These are phyloP conservation scores for Aeschynomene evenia DNA, from an alignment of 306 rosid genomes.

Conservation along the genomic window DNA sequence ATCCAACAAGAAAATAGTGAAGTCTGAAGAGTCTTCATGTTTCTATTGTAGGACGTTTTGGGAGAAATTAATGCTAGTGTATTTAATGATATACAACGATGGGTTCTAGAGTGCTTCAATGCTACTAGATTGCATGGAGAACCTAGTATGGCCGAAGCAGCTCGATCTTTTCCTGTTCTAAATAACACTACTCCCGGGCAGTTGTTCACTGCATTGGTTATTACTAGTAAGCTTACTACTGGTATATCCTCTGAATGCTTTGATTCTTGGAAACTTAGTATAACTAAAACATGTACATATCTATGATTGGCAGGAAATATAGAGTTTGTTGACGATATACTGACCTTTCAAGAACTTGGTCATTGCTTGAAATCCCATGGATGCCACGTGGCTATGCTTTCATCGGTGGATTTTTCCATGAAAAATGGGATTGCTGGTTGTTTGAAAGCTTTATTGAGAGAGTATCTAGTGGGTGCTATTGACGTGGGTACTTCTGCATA, in stretches of 20 bases:
- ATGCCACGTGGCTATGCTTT: slow-evolving; percentile 79
- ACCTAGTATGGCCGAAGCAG: slow-evolving; percentile 51
- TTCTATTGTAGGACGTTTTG: slow-evolving; percentile 56
- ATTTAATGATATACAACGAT: slow-evolving; percentile 56
- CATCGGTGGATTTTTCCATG: slow-evolving; percentile 63
- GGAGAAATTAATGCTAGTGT: slow-evolving; percentile 57
- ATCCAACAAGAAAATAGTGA: slow-evolving; percentile 8
- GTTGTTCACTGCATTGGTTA: slow-evolving; percentile 69
- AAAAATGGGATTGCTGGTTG: slow-evolving; percentile 88
- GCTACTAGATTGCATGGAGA: slow-evolving; percentile 46
- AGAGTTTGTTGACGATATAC: slow-evolving; percentile 85
- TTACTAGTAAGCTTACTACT: slow-evolving; percentile 58
- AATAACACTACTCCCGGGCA: slow-evolving; percentile 40
- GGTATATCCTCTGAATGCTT: slow-evolving; percentile 5
- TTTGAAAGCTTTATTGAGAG: slow-evolving; percentile 71
- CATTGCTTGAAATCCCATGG: slow-evolving; percentile 72
- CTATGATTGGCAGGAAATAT: slow-evolving; percentile 67
- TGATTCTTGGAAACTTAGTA: slow-evolving; percentile 4
- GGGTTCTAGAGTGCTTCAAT: slow-evolving; percentile 65
- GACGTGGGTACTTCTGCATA: slow-evolving; percentile 52
- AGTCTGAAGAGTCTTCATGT: not conserved
- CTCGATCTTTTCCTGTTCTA: slow-evolving; percentile 60
- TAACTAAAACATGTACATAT: slow-evolving; percentile 12
- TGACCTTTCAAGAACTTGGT: slow-evolving; percentile 83
- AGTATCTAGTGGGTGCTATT: slow-evolving; percentile 47